Base-by-base conservation (phyloP, 176 grass and related monocot genomes). In the Oryza longistaminata region DNA sequence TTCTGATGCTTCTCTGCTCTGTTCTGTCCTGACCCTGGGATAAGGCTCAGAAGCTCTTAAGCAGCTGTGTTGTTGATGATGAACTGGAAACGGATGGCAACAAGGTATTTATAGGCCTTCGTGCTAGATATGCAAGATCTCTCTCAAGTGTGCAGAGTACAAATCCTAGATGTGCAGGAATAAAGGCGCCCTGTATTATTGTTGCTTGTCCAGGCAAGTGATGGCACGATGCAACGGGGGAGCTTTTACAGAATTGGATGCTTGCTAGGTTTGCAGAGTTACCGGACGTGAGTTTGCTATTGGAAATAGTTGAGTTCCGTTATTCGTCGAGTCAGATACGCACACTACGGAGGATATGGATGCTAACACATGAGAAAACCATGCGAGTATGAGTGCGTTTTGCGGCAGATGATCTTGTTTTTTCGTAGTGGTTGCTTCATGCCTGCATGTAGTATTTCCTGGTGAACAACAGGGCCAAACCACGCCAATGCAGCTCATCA, bases 171-270 rank as follows among this genome's bases (percentile, higher is more conserved):
- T 75, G 48, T 71, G 82, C 66, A 62, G 76, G 94, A 96, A 96
- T 90, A 96, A 93, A 93, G 91, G 76, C 49, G 17, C 5, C 79
- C 39, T 88, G 89, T 87, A 94, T 97, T 90, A 97, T 97, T 97
- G 83, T 70, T 66, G 87, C 65, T 86, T 94, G 84, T 90, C 73
- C 69, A 81, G 77, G 79, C 70, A 66, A 93, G 68, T 75, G 89
- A 79, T 81, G 75, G 62, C 40, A 74, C 29, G 29, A 66, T 67
- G 88, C 75, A 68, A 73, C 11, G 17, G 87, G 80, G 49, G 9
- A 61, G 74, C 68, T 66, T 81, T 74, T 43, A 15, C 80, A 75
- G 89, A 84, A 91, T 84, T 84, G 65, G 89, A 88, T 91, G 85
- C 85, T 71, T 83, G 43, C 11, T 64, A 76, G 50, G 89, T 37